A percentile compares a stretch with the other conserved stretches of the same genome.
These are phyloP conservation scores for Diutina ranongensis DNA, from an alignment of 1,139 yeast genomes.

Conservation along the genomic window DNA sequence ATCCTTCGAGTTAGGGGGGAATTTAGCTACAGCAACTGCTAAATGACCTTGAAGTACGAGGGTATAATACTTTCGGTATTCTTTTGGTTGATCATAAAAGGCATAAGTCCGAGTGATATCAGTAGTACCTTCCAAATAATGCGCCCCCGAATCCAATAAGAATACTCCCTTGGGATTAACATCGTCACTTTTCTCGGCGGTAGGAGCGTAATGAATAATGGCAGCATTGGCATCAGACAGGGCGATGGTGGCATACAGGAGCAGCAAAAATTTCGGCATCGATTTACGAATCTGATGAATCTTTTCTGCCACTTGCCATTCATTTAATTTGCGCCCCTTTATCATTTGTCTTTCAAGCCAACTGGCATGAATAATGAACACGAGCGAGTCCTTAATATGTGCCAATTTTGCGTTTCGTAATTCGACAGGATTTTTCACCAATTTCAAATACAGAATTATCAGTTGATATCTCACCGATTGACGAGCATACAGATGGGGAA, in stretches of 20 bases:
- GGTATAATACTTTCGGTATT: slow-evolving; percentile 70
- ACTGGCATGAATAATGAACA: slow-evolving; percentile 26
- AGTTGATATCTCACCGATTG: slow-evolving; percentile 18
- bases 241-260: slow-evolving; percentile 86
- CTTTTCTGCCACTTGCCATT: slow-evolving; percentile 34
- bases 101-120: slow-evolving; percentile 95
- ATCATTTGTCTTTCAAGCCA: slow-evolving; percentile 32
- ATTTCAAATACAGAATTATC: slow-evolving; percentile 23
- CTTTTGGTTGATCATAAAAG: slow-evolving; percentile 49
- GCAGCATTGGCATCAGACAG: slow-evolving; percentile 93
- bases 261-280: slow-evolving; percentile 47
- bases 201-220: slow-evolving; percentile 80
- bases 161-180: slow-evolving; percentile 73
- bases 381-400: slow-evolving; percentile 34
- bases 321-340: slow-evolving; percentile 16
- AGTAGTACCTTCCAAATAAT: slow-evolving; percentile 89
- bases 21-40: slow-evolving; percentile 61
- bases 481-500: slow-evolving; percentile 22
- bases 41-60: slow-evolving; percentile 87
- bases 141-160: slow-evolving; percentile 89
- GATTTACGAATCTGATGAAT: slow-evolving; percentile 28
- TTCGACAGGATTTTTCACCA: slow-evolving; percentile 28
- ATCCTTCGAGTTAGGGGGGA: slow-evolving; percentile 65
- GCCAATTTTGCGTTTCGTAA: slow-evolving; percentile 28
- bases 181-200: slow-evolving; percentile 43